These are phyloP conservation scores for Irpex sp. DNA, from an alignment of 1,284 basidiomycete species.

Conservation along the genomic window DNA sequence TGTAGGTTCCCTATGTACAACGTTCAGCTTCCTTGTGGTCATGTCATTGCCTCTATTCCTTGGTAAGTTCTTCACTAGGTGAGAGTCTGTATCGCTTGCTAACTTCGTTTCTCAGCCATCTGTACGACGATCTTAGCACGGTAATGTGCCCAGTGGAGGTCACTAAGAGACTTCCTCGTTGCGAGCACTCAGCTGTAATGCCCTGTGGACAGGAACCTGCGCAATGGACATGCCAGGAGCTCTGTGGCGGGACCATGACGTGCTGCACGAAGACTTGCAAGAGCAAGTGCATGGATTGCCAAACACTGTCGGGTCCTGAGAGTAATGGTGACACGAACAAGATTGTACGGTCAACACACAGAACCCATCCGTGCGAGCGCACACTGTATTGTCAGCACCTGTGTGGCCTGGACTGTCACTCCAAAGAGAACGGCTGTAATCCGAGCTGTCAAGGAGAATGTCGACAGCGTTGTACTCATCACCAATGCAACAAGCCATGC, in stretches of 20 bases:
- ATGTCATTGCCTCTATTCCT: slow-evolving; percentile 48
- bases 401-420: slow-evolving; percentile 58
- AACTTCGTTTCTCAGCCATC: slow-evolving; percentile 44
- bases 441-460: slow-evolving; percentile 53
- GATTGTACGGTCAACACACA: slow-evolving; percentile 46
- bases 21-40: slow-evolving; percentile 71
- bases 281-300: slow-evolving; percentile 59
- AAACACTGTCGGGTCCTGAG: slow-evolving; percentile 33
- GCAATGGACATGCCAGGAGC: slow-evolving; percentile 44
- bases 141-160: slow-evolving; percentile 56
- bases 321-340: slow-evolving; percentile 9
- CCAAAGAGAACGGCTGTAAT: slow-evolving; percentile 55
- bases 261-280: slow-evolving; percentile 65
- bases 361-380: slow-evolving; percentile 58
- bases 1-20: slow-evolving; percentile 58
- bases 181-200: slow-evolving; percentile 61
- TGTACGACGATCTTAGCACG: slow-evolving; percentile 48
- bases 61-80: slow-evolving; percentile 54
- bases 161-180: slow-evolving; percentile 54
- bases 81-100: background rate
- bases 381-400: slow-evolving; percentile 64
- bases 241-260: slow-evolving; percentile 50
- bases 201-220: slow-evolving; percentile 52
- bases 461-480: slow-evolving; percentile 65
- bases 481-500: slow-evolving; percentile 55